Base-by-base conservation (phyloP, 345 rosid genomes). In the Camelina hispida region DNA sequence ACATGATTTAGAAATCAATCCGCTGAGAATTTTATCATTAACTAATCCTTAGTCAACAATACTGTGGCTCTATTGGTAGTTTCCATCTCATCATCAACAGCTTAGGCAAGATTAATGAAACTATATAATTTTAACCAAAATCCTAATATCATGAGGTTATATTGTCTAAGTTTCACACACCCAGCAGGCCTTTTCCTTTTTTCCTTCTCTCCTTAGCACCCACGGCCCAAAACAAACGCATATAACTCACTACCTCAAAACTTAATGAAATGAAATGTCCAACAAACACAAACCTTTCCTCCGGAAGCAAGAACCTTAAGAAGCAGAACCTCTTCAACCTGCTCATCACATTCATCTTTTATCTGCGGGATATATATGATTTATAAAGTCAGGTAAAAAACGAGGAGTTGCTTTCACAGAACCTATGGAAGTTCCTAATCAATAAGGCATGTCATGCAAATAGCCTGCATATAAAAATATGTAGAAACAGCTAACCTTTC, bases 301-400 rank as follows among this genome's bases (percentile, higher is more conserved):
- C 98, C 97, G 50, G 85, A 79, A 75, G 96, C 96, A 83, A 85
- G 90, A 81, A 91, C 85, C 82, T 93, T 88, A 59, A 91, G 81
- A 83, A 93, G 84, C 50, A 88, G 77, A 53, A 63, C 81, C 86
- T 93, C 98, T 78, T 87, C 94, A 70, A 23, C 71, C 83, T 80
- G 68, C 73, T 80, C 77, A 18, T 79, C 86, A 60, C 74, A 69
- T 42, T 67, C 79, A 61, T 81, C 88, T 34, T 80, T 86, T 75
- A 72, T 81, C 98, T 91, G 85, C 78, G 59, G 22, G 72, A 78
- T 47, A 70, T 10, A 74, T 66, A 69, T 12, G 28, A 77, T 18
- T 60, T 50, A 23, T 57, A 47, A 52, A 48, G 47, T 63, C 61
- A 68, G 71, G 55, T 16, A 54, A 70, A 52, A 69, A 25, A 55